These are phyloP conservation scores for Neurospora sp. DNA, from an alignment of 495 filamentous ascomycete genomes.

Conservation along the genomic window DNA sequence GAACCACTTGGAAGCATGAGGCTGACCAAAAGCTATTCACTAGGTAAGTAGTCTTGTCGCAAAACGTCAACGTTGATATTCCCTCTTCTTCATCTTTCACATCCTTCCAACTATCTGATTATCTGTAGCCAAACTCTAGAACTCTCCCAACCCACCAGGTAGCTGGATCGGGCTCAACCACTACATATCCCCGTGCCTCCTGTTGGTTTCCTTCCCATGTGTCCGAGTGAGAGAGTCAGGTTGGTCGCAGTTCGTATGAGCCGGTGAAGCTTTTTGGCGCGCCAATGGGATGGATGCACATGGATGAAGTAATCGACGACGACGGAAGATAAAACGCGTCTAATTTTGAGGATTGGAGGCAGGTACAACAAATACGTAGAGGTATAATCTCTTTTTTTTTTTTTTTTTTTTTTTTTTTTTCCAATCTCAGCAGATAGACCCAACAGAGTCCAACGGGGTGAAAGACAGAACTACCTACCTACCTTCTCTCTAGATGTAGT, in stretches of 20 bases:
- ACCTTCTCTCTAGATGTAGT: background rate
- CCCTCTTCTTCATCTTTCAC: too few relatives aligned
- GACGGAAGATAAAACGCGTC: background rate
- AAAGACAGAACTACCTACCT: background rate
- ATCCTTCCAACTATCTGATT: too few relatives aligned
- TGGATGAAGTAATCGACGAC: background rate
- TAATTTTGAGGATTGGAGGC: background rate
- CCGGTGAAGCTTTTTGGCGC: background rate
- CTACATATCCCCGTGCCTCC: background rate
- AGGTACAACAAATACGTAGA: background rate
- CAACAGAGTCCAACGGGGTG: background rate
- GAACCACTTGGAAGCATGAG: too few relatives aligned
- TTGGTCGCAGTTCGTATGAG: background rate
- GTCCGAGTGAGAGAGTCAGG: background rate
- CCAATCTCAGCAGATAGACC: background rate
- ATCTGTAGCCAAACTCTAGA: background rate
- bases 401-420: background rate
- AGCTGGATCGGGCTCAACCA: background rate
- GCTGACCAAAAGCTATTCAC: too few relatives aligned
- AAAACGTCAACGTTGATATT: too few relatives aligned
- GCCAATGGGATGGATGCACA: background rate
- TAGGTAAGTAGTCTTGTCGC: too few relatives aligned
- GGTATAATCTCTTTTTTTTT: background rate
- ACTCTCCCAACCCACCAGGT: background rate
- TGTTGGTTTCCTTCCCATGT: background rate